Conservation (phyloP, 768 basidiomycete species). For the Tylopilus vinaceipallidus region DNA sequence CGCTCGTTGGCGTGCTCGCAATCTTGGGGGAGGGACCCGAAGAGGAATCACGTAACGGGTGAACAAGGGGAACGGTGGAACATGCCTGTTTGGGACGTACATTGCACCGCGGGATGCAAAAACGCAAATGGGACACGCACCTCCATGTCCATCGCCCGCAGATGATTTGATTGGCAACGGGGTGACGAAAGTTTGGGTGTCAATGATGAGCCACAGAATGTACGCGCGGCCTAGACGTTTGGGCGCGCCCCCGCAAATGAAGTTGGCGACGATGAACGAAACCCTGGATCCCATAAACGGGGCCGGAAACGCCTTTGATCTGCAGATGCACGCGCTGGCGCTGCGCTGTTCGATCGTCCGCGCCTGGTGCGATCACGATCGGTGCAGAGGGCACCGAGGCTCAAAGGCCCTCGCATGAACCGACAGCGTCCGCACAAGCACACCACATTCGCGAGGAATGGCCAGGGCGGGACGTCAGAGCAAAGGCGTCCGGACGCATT, state of each 20-base stretch:
- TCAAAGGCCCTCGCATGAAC: constrained; percentile 3
- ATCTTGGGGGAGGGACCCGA: constrained; percentile 5
- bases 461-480: background rate
- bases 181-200: background rate
- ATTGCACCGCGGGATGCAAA: background rate
- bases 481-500: background rate
- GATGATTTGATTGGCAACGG: background rate
- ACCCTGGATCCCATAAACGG: constrained; percentile 1
- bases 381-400: constrained; percentile 7
- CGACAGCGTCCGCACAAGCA: background rate
- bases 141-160: background rate
- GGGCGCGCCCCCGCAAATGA: background rate
- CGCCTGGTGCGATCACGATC: constrained; percentile 25
- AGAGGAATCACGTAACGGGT: too few relatives aligned
- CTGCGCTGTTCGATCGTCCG: constrained; percentile 5
- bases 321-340: constrained; percentile 9
- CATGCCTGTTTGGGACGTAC: background rate
- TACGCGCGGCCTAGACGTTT: constrained; percentile 2
- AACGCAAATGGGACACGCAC: background rate
- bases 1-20: constrained; percentile 1
- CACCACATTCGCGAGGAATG: background rate
- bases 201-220: too few relatives aligned
- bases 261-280: background rate
- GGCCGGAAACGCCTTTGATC: constrained; percentile 13
- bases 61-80: background rate